These are phyloP conservation scores for Immersiella caudata DNA, from an alignment of 495 filamentous ascomycete species.

Conservation along the genomic window DNA sequence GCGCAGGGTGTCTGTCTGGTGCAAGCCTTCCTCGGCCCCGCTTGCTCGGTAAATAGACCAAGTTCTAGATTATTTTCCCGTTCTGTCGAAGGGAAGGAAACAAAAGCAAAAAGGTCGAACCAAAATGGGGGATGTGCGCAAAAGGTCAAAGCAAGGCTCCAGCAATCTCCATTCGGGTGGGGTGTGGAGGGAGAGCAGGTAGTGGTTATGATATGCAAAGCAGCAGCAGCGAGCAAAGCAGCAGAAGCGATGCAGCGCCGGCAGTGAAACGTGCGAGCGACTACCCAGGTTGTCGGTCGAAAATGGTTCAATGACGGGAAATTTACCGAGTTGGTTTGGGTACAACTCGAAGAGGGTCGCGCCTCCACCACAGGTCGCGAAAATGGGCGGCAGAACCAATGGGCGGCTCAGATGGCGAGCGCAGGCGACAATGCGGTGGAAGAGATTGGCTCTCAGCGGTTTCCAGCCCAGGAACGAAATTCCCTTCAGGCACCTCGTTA, in stretches of 20 bases:
- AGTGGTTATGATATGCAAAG: constrained; percentile 2
- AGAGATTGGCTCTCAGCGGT: constrained; percentile 21
- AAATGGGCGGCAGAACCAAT: constrained; percentile 10
- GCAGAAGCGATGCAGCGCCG: not conserved
- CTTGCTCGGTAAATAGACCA: not conserved
- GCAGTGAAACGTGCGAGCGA: not conserved
- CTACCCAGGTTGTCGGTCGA: constrained; percentile 5
- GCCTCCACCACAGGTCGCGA: not conserved
- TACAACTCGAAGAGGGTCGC: not conserved
- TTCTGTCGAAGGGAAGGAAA: not conserved
- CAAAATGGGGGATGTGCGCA: not conserved
- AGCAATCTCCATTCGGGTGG: constrained; percentile 15
- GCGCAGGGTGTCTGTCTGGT: constrained; percentile 1
- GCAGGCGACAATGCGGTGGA: constrained; percentile 15
- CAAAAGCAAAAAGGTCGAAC: not conserved
- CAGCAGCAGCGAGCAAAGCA: constrained; percentile 7
- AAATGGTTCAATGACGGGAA: constrained; percentile 6
- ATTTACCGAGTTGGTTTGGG: constrained; percentile 14
- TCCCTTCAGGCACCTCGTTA: not conserved
- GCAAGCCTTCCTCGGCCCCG: not conserved
- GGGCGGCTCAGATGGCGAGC: not conserved
- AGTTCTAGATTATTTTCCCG: not conserved
- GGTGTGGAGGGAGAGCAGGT: not conserved
- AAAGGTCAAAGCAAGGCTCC: constrained; percentile 9
- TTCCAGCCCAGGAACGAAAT: constrained; percentile 3